Percentiles rank a stretch among this genome's conserved stretches.
Conservation (phyloP, 163 green algal genomes). For the Scenedesmus sp. region DNA sequence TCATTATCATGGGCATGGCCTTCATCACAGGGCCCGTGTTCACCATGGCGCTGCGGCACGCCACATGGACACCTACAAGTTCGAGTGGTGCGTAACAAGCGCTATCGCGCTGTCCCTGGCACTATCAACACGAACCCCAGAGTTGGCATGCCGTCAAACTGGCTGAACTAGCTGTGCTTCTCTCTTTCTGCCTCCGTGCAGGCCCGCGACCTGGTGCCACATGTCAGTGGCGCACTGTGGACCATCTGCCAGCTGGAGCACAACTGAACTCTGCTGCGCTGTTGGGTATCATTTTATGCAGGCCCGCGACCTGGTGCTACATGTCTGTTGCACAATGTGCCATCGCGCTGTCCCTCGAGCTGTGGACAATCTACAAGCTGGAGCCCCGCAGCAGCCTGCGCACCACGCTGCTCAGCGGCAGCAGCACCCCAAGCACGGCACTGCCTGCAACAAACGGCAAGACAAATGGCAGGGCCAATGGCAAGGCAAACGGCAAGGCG, state of each 20-base stretch:
- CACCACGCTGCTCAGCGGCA: background rate
- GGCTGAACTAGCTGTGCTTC: background rate
- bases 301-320: constrained; percentile 45
- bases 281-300: background rate
- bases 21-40: constrained; percentile 16
- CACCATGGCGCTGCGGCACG: constrained; percentile 5
- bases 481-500: background rate
- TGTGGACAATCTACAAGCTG: background rate
- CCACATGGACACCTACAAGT: constrained; percentile 24
- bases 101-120: no score
- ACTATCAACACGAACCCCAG: no score
- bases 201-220: constrained; percentile 43
- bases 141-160: background rate
- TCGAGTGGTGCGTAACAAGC: background rate
- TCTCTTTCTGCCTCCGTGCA: background rate
- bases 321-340: constrained; percentile 22
- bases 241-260: background rate
- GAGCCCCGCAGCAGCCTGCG: background rate
- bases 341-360: constrained; percentile 12
- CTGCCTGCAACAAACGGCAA: background rate
- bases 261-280: background rate
- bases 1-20: background rate
- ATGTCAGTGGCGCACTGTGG: constrained; percentile 24
- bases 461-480: background rate
- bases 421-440: background rate